These are phyloP conservation scores for Tinospora cordifolia DNA, from an alignment of 164 flowering plant genomes.

Conservation along the genomic window DNA sequence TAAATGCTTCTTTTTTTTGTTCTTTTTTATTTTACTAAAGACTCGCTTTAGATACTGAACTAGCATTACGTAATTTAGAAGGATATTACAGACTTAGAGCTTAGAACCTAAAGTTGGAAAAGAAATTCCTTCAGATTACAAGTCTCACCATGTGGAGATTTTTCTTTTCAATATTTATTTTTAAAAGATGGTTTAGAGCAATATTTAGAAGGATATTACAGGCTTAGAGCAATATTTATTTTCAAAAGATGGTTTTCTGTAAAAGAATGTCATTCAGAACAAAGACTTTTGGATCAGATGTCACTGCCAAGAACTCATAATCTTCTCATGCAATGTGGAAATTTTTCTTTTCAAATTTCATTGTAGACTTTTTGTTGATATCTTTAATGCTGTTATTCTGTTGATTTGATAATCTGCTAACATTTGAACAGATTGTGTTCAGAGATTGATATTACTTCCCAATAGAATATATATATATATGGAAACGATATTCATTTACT, in stretches of 20 bases:
- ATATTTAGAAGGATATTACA: no score
- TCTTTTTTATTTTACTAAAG: neutral
- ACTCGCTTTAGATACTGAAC: no score
- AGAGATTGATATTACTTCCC: neutral
- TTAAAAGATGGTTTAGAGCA: no score
- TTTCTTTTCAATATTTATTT: no score
- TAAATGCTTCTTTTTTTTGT: neutral
- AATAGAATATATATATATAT: neutral
- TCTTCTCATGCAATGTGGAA: neutral
- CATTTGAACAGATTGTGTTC: neutral
- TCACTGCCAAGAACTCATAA: neutral
- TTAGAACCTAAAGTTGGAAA: neutral
- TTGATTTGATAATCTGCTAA: neutral
- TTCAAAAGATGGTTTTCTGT: neutral
- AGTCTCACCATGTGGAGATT: neutral
- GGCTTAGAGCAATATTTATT: no score
- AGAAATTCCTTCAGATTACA: neutral
- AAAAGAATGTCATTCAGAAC: neutral
- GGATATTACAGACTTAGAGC: no score
- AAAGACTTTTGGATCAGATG: no score
- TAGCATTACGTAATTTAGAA: neutral
- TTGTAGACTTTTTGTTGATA: neutral
- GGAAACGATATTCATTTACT: neutral
- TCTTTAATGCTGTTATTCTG: neutral
- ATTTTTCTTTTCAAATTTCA: neutral